Conservation (phyloP, 2,329 filamentous ascomycete species). For the Fusarium coicis region DNA sequence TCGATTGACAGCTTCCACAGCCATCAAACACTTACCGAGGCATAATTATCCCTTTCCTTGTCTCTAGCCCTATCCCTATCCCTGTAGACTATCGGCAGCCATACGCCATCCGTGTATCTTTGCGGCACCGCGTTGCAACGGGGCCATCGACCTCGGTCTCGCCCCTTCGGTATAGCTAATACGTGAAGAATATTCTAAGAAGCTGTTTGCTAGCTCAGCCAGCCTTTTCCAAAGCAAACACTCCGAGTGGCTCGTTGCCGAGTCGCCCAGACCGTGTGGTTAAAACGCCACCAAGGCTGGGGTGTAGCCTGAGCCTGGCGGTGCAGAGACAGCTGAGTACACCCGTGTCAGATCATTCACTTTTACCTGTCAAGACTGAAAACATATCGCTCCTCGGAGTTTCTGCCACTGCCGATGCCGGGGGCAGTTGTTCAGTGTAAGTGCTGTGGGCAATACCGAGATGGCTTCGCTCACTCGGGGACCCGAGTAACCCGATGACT, state of each 20-base stretch:
- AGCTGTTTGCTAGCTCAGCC: neutral
- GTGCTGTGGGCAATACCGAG: neutral
- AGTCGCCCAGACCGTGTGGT: neutral
- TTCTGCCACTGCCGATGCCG: neutral
- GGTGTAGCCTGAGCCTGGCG: neutral
- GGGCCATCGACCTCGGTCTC: constrained; percentile 3
- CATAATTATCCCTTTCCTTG: neutral
- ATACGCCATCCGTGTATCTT: neutral
- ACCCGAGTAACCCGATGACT: neutral
- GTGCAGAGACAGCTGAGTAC: neutral
- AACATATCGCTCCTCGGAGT: neutral
- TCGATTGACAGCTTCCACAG: neutral
- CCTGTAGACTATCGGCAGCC: neutral
- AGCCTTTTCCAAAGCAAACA: neutral
- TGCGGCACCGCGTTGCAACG: neutral
- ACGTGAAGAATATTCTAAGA: neutral
- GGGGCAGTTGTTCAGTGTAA: neutral
- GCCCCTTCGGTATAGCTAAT: neutral
- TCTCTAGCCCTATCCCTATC: neutral
- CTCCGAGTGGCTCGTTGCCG: neutral
- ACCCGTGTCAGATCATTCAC: neutral
- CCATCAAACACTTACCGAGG: neutral
- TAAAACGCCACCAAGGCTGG: constrained; percentile 5
- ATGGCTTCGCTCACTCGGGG: neutral
- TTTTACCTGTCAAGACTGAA: neutral